Evolutionary conservation across 139 green algal species (phyloP), one percentile per base, ranked within the genome.

Genomic region (Chlamydomonas eustigma): DNA sequence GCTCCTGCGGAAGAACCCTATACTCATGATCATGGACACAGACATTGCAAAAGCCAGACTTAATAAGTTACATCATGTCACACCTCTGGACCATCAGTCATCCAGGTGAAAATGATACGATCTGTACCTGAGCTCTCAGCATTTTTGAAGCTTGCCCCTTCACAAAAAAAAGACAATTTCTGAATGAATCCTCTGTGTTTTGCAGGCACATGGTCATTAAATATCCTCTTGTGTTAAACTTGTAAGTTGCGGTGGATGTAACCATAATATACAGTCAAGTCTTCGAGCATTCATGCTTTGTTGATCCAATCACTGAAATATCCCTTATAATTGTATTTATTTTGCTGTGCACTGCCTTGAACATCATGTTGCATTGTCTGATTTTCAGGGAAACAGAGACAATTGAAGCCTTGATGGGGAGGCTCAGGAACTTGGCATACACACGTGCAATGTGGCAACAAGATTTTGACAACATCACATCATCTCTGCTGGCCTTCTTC

Each of bases 1-100:
- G 64, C 28, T 86, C 63, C 74, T 89, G 66, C 77, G 79, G 6
- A 89, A 89, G 75, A 87, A 84, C 65, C 81, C 85, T 2, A 64
- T 65, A 30, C 63, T 87, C n/a, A 68, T 89, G 38, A n/a, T 76
- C 25, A 32, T 85, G 70, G 51, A 86, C 3, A n/a, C 50, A 1
- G 33, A 51, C 3, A 37, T 58, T 4, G 25, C 82, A 38, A 39
- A 50, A n/a, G 25, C 33, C n/a, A 67, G 78, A 0, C 86, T 86
- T 66, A 30, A 75, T 34, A 71, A 70, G 51, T 72, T 87, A 39
- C 70, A 79, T 70, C 32, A 38, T 69, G 6, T 81, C 36, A 78
- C 52, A 37, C 73, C 39, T 1, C 73, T 86, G 24, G 71, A 28
- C 63, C 34, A 39, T 39, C 68, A 76, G 18, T 28, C 68, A n/a